Base-by-base conservation (phyloP, 768 basidiomycete species). In the Kwoniella botswanensis region DNA sequence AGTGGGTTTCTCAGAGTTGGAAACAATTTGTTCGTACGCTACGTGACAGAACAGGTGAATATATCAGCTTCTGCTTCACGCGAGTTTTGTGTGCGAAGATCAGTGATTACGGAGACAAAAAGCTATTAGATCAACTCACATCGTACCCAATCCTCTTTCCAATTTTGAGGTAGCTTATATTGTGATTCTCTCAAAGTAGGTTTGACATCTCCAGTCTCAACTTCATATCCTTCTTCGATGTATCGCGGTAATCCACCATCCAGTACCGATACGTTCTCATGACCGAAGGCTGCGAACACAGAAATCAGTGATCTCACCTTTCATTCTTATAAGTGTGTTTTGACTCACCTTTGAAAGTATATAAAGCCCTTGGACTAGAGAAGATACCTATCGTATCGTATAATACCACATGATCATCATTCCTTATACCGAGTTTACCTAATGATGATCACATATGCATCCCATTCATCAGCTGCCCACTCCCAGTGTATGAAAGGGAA, bases 371-470 rank as follows among this genome's bases (percentile, higher is more conserved):
- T 65, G 97, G 95, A 22, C 93, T 88, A 2, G 92, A 93, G 86
- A 98, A 98, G 18, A 98, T 86, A 12, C 97, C 96, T 68, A 91
- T 88, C 1, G 90, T 86, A 82, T 99, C 97, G 82, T 98, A 99
- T 72, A 98, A 82, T 46, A 98, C 88, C 26, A 98, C 93, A 82
- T 93, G 92, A 3, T 92, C 89, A 11, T 87, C 85, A 13, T 89
- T 87, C 22, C 85, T 84, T 73, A 99, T 91, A 2, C 93, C 94
- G 29, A 93, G 86, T 35, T 84, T 85, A 76, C 89, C 93, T 90
- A 70, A 10, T 35, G 2, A 26, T 7, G 35, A 35, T 35, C 5
- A n/a, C 29, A 57, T 4, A 44, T 15, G 24, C 1, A 11, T 7
- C 17, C 17, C 29, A 44, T 44, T 12, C 9, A 17, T 17, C 29